Conservation (phyloP, 768 basidiomycete genomes). For the Kwoniella heveanensis region DNA sequence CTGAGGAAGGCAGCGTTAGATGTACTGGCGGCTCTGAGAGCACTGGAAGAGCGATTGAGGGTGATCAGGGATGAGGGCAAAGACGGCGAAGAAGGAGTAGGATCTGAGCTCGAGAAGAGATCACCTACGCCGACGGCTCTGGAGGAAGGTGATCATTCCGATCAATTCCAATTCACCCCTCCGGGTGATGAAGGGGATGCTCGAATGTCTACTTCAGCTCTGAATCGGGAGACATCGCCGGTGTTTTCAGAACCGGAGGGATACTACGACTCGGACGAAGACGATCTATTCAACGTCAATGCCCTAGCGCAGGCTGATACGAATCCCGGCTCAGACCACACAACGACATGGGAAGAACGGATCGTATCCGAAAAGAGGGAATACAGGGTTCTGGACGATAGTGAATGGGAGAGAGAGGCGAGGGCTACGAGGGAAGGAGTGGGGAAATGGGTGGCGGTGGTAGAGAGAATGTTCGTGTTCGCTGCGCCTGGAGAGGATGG, state of each 20-base stretch:
- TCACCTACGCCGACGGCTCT: not conserved
- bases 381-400: slow-evolving; percentile 24
- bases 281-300: slow-evolving; percentile 63
- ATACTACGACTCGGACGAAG: slow-evolving; percentile 55
- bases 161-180: not conserved
- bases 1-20: slow-evolving; percentile 80
- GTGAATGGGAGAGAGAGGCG: slow-evolving; percentile 24
- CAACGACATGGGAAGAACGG: slow-evolving; percentile 42
- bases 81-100: not conserved
- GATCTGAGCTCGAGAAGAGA: slow-evolving; percentile 1
- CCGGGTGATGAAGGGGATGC: no score
- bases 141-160: not conserved
- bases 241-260: slow-evolving; percentile 19
- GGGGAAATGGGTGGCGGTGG: slow-evolving; percentile 34
- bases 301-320: slow-evolving; percentile 33
- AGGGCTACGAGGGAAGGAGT: slow-evolving; percentile 28
- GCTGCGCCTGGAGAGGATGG: not conserved
- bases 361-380: slow-evolving; percentile 37
- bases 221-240: not conserved
- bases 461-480: slow-evolving; percentile 32
- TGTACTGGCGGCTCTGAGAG: slow-evolving; percentile 75
- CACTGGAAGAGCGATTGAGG: slow-evolving; percentile 75
- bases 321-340: slow-evolving; percentile 14
- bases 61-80: slow-evolving; percentile 11
- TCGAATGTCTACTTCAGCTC: not conserved